These are phyloP conservation scores for Skeletonema costatum DNA, from an alignment of 108 stramenopile genomes.

Conservation along the genomic window DNA sequence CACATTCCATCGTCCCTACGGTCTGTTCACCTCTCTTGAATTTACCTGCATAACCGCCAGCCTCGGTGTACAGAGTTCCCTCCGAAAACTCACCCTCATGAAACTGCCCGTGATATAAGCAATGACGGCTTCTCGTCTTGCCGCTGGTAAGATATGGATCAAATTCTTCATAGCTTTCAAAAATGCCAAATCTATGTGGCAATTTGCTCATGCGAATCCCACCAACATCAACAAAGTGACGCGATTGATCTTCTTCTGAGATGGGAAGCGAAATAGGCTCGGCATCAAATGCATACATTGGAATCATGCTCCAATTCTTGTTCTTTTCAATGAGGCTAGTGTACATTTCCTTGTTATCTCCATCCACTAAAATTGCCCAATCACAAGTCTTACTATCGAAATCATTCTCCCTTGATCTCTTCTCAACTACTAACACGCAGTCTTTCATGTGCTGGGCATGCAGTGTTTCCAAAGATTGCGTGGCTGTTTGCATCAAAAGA, in stretches of 20 bases:
- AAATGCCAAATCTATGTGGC: slow-evolving; percentile 38
- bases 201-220: slow-evolving; percentile 6
- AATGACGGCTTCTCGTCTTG: slow-evolving; percentile 9
- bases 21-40: slow-evolving; percentile 17
- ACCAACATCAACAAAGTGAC: slow-evolving; percentile 24
- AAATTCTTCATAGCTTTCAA: slow-evolving; percentile 1
- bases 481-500: background rate
- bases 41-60: slow-evolving; percentile 16
- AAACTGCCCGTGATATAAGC: slow-evolving; percentile 34
- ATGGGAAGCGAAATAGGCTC: background rate
- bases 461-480: slow-evolving; percentile 3
- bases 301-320: slow-evolving; percentile 11
- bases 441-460: slow-evolving; percentile 12
- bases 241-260: slow-evolving; percentile 1
- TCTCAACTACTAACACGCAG: slow-evolving; percentile 9
- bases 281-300: slow-evolving; percentile 22
- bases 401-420: background rate
- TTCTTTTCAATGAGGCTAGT: slow-evolving; percentile 24
- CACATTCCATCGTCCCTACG: slow-evolving; percentile 22
- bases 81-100: slow-evolving; percentile 4
- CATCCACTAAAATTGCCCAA: background rate
- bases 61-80: slow-evolving; percentile 15
- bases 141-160: background rate
- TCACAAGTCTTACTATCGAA: background rate
- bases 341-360: slow-evolving; percentile 17